phyloP scores from a whole-genome alignment of 2,329 filamentous ascomycete genomes.

The Botrytis fragariae region DNA sequence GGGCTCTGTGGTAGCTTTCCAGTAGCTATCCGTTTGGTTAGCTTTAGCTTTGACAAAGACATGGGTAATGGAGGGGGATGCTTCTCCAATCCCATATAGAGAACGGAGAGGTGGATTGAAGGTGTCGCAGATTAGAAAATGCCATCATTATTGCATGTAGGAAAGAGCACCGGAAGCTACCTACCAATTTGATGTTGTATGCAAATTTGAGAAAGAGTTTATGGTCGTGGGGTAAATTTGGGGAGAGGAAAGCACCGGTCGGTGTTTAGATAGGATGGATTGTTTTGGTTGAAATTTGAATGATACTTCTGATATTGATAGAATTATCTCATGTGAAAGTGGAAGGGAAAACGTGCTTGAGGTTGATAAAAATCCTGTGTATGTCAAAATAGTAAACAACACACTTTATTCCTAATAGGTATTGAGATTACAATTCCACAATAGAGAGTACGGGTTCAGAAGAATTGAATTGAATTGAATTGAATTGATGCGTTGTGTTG shows the following conservation, averaged over 20 bases:
- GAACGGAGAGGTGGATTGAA: constrained; percentile 25
- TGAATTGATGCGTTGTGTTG: constrained; percentile 10
- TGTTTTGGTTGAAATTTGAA: neutral
- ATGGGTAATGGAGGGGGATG: constrained; percentile 22
- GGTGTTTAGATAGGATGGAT: neutral
- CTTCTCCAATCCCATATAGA: constrained; percentile 26
- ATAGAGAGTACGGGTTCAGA: neutral
- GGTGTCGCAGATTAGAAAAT: neutral
- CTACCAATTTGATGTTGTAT: constrained; percentile 15
- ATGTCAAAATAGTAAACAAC: neutral
- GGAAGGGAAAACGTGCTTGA: neutral
- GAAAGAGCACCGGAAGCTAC: constrained; percentile 13
- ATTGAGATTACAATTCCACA: neutral
- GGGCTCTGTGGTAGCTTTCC: constrained; percentile 26
- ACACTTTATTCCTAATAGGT: neutral
- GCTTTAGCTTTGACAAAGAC: constrained; percentile 29
- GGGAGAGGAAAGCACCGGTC: neutral
- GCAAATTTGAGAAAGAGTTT: constrained; percentile 16
- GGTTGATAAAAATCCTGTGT: neutral
- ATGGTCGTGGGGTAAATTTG: constrained; percentile 17
- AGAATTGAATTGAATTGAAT: neutral
- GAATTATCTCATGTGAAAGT: neutral
- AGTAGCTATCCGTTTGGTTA: constrained; percentile 33
- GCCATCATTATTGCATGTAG: neutral
- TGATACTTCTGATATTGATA: neutral